phyloP scores from a whole-genome alignment of 176 grass and related monocot species.

The Poa pratensis region DNA sequence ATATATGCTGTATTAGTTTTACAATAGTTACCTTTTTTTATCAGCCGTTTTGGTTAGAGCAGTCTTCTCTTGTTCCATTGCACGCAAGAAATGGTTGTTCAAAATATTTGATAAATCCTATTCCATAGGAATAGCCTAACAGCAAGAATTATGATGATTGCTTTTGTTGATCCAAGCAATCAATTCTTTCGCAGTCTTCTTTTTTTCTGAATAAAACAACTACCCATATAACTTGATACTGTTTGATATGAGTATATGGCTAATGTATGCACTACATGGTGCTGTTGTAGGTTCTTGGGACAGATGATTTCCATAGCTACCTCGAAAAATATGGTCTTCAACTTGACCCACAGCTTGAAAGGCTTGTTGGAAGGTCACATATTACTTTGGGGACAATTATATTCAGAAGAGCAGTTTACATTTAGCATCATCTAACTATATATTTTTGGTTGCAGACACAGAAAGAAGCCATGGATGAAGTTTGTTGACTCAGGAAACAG shows the following conservation, averaged over 20 bases:
- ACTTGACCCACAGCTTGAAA: conserved; percentile 79
- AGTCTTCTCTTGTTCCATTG: neutral
- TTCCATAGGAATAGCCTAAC: neutral
- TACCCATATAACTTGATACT: neutral
- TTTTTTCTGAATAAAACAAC: neutral
- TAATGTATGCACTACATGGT: conserved; percentile 10
- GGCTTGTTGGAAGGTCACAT: conserved; percentile 74
- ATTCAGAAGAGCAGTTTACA: neutral
- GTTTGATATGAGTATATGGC: neutral
- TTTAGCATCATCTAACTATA: conserved; percentile 21
- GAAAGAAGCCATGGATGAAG: conserved; percentile 72
- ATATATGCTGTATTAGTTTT: conserved; percentile 23
- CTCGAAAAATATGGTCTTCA: conserved; percentile 78
- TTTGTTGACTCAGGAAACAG: conserved; percentile 80
- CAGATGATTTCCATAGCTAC: conserved; percentile 75
- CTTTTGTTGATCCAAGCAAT: neutral
- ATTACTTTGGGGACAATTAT: conserved; percentile 22
- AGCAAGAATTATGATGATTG: neutral
- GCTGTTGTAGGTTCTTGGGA: conserved; percentile 79
- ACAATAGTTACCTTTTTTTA: neutral
- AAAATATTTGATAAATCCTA: neutral
- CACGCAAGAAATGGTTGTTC: conserved; percentile 16
- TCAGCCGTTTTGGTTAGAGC: conserved; percentile 1
- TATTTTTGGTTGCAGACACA: conserved; percentile 59
- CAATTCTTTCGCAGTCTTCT: neutral